phyloP scores from a whole-genome alignment of 1,284 basidiomycete genomes.

The Mycena sp. region DNA sequence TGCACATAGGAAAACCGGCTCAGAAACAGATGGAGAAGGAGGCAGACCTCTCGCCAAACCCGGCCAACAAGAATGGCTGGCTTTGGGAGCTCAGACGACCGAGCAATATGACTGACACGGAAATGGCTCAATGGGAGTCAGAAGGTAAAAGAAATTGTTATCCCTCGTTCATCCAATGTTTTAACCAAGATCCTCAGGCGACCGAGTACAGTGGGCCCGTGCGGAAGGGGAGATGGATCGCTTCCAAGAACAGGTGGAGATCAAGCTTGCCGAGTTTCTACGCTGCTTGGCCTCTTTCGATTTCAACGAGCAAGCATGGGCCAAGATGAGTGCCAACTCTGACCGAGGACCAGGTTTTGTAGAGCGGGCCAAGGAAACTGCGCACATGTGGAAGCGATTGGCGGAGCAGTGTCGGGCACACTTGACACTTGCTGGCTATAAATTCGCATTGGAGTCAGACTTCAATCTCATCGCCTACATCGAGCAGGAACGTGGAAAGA shows the following conservation, averaged over 20 bases:
- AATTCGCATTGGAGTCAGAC: background rate
- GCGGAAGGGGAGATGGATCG: conserved; percentile 7
- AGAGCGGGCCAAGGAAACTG: background rate
- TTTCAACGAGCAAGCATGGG: too few species aligned
- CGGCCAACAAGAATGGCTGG: conserved; percentile 1
- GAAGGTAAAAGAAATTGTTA: too few species aligned
- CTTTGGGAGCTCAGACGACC: too few species aligned
- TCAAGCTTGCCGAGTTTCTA: conserved; percentile 1
- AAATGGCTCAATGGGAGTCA: background rate
- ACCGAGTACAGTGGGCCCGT: too few species aligned
- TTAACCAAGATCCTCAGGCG: too few species aligned
- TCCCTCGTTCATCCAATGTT: too few species aligned
- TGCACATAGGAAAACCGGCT: background rate
- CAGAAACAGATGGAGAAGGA: background rate
- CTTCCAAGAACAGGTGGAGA: conserved; percentile 1
- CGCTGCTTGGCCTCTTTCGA: background rate
- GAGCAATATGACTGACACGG: background rate
- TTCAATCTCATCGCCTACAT: background rate
- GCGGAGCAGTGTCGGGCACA: background rate
- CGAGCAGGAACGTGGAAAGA: background rate
- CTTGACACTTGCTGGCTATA: background rate
- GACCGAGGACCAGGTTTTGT: background rate
- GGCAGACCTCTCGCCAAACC: background rate
- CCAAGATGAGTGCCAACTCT: background rate
- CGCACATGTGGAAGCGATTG: background rate